A percentile compares a stretch with the other conserved stretches of the same genome.
phyloP scores from a whole-genome alignment of 768 basidiomycete genomes.

The Rickenella mellea region DNA sequence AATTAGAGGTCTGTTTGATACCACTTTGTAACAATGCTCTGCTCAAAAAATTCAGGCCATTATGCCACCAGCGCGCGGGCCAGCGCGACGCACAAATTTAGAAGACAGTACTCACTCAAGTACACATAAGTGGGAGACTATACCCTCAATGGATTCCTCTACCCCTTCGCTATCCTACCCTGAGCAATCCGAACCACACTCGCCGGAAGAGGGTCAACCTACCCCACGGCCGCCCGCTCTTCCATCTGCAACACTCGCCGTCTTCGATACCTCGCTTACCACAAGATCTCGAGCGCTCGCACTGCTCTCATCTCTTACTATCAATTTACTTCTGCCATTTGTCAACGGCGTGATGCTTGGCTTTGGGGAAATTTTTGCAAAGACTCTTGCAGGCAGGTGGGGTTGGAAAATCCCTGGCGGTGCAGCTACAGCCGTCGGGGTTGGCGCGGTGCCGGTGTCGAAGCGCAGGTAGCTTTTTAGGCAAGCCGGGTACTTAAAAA shows the following conservation, averaged over 20 bases:
- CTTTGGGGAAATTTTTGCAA: conserved; percentile 86
- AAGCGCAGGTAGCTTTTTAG: too few species aligned
- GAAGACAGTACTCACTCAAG: background rate
- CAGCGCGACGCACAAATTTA: background rate
- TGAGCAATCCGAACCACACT: conserved; percentile 46
- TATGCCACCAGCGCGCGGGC: conserved; percentile 7
- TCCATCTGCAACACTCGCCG: conserved; percentile 50
- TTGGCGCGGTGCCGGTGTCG: conserved; percentile 5
- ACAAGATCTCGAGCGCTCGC: conserved; percentile 60
- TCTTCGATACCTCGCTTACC: conserved; percentile 63
- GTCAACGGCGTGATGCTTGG: conserved; percentile 94
- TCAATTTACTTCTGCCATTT: conserved; percentile 82
- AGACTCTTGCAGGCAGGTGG: conserved; percentile 21
- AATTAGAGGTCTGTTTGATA: conserved; percentile 20
- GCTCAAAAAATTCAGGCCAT: conserved; percentile 3
- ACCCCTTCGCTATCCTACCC: conserved; percentile 78
- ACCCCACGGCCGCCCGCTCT: conserved; percentile 12
- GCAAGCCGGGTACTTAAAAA: too few species aligned
- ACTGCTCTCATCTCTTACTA: conserved; percentile 62
- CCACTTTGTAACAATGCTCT: conserved; percentile 2
- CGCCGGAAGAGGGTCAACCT: background rate
- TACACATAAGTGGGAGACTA: conserved; percentile 68
- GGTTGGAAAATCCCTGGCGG: conserved; percentile 14
- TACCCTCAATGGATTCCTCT: conserved; percentile 40
- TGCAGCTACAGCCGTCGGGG: conserved; percentile 8